Percentiles rank a stretch among this genome's conserved stretches.
phyloP scores from a whole-genome alignment of 352 stramenopile species.

The Plasmopara muralis region DNA sequence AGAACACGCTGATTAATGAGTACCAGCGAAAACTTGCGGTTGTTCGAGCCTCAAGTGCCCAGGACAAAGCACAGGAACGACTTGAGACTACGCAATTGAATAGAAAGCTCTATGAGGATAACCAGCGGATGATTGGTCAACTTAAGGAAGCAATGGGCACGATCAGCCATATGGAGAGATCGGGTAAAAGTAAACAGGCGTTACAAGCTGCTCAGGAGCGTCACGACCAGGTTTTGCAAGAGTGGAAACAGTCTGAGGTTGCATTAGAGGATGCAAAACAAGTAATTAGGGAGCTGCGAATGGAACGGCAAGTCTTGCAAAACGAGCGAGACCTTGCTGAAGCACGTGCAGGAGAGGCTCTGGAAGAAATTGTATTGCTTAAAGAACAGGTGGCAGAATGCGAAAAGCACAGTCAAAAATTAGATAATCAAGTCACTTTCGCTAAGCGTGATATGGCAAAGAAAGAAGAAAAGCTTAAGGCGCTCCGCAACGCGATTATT shows the following conservation, averaged over 20 bases:
- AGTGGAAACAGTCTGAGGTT: conserved; percentile 71
- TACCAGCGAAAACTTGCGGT: conserved; percentile 51
- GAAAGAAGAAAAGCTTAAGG: conserved; percentile 60
- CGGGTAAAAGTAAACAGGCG: conserved; percentile 48
- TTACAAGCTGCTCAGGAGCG: conserved; percentile 55
- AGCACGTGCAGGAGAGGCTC: conserved; percentile 63
- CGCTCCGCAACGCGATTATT: conserved; percentile 74
- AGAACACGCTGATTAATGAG: conserved; percentile 57
- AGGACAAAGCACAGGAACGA: conserved; percentile 47
- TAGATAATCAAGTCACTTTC: conserved; percentile 41
- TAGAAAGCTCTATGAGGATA: conserved; percentile 71
- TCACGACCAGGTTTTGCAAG: conserved; percentile 53
- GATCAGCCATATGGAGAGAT: conserved; percentile 55
- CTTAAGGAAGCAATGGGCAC: conserved; percentile 65
- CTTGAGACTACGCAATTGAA: conserved; percentile 48
- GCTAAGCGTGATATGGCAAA: conserved; percentile 36
- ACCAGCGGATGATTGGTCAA: conserved; percentile 65
- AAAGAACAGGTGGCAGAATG: conserved; percentile 34
- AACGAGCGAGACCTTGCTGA: conserved; percentile 72
- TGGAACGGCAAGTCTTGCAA: conserved; percentile 36
- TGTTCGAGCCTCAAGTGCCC: conserved; percentile 40
- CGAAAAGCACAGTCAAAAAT: conserved; percentile 31
- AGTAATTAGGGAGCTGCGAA: conserved; percentile 52
- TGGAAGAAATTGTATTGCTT: conserved; percentile 75
- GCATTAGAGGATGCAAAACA: conserved; percentile 41